Evolutionary conservation across 2,329 filamentous ascomycete species (phyloP), one percentile per base, ranked within the genome.

Genomic region (Pseudopyrenochaeta lycopersici): DNA sequence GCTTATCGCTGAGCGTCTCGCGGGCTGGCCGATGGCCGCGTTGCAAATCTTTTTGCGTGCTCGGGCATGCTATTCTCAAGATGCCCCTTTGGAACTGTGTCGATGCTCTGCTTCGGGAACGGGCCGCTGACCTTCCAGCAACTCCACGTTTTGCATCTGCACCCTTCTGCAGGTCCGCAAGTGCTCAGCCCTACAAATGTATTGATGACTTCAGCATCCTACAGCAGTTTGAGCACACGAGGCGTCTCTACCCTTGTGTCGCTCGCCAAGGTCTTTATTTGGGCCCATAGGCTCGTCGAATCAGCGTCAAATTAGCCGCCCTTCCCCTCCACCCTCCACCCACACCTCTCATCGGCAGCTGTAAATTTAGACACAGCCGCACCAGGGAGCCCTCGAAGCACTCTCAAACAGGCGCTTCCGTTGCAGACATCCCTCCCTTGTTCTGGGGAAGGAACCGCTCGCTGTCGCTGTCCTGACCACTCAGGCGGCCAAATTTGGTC

Each of bases 331-430:
- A 62, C 58, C 62, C 45, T 49, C 49, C 9, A 27, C 33, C 56
- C 60, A 60, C 60, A 65, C 49, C 57, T 56, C 59, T 61, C 61
- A 59, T 56, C 56, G 52, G 49, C 58, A 56, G 47, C 52, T 46
- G 58, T 67, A 71, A 74, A 72, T 66, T 72, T 73, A 74, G 71
- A 65, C 53, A 72, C 64, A 72, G 64, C 68, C 68, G 68, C 70
- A 72, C 60, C 52, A 66, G 58, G 62, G 55, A 61, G 49, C 55
- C 57, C 58, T 56, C 49, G 52, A 58, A 58, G 50, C 46, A 55
- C 46, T 51, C 64, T 71, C 71, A 74, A 73, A 74, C 69, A 71
- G 71, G 72, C 72, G 71, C 71, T 73, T 72, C 67, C 52, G 54
- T 63, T 57, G 54, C 63, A 59, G 60, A 60, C 54, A 54, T 38